Percentiles rank a stretch among this genome's conserved stretches.
Conservation (phyloP, 495 filamentous ascomycete species). For the Hypoxylon rickii region DNA sequence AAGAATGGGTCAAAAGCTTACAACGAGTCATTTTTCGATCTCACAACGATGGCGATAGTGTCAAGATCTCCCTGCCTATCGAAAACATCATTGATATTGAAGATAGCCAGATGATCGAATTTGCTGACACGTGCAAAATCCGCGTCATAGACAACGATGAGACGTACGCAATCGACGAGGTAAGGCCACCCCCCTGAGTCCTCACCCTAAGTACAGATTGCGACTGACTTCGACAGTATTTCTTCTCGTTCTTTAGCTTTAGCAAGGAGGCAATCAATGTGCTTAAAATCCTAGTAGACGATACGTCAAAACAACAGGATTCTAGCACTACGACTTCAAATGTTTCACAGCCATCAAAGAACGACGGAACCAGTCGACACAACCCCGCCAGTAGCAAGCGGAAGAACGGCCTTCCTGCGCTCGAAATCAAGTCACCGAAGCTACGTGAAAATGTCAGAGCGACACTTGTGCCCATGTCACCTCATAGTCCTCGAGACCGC, state of each 20-base stretch:
- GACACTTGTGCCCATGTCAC: slow-evolving; percentile 62
- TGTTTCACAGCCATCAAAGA: slow-evolving; percentile 8
- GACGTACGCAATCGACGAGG: slow-evolving; percentile 93
- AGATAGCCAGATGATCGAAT: slow-evolving; percentile 86
- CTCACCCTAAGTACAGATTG: slow-evolving; percentile 2
- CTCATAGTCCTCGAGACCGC: slow-evolving; percentile 55
- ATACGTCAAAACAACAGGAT: slow-evolving; percentile 55
- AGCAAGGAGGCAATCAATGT: slow-evolving; percentile 84
- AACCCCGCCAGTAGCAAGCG: slow-evolving; percentile 14
- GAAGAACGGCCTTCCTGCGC: slow-evolving; percentile 36
- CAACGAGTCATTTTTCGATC: slow-evolving; percentile 95
- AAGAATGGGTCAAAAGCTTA: slow-evolving; percentile 95
- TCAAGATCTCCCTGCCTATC: slow-evolving; percentile 92
- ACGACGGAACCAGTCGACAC: slow-evolving; percentile 10
- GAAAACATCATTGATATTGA: slow-evolving; percentile 91
- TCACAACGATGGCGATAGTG: slow-evolving; percentile 94
- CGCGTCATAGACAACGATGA: slow-evolving; percentile 90
- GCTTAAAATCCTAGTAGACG: slow-evolving; percentile 73
- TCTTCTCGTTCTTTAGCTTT: slow-evolving; percentile 91
- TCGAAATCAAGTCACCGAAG: slow-evolving; percentile 48
- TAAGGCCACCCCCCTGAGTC: slow-evolving; percentile 44
- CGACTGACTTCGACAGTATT: slow-evolving; percentile 68
- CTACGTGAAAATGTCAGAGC: slow-evolving; percentile 67
- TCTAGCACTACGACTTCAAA: slow-evolving; percentile 30
- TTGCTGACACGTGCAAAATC: slow-evolving; percentile 93